Conservation (phyloP, 257 asterid genomes). For the Rehmannia glutinosa region DNA sequence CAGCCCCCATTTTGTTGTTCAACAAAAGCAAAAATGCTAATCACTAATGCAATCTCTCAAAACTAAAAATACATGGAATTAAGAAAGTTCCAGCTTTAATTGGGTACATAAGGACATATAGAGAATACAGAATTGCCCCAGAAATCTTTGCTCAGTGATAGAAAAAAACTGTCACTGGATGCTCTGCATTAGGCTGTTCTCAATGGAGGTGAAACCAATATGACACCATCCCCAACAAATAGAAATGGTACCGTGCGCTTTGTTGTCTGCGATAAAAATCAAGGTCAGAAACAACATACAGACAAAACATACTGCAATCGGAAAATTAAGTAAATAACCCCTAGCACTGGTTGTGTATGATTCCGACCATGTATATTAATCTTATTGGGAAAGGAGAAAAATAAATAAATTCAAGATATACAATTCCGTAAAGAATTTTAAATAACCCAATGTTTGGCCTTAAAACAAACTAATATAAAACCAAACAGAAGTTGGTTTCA, state of each 20-base stretch:
- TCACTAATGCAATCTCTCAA: background rate
- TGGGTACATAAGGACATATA: background rate
- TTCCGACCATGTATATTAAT: too few species aligned
- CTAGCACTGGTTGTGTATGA: too few species aligned
- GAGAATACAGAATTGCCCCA: conserved; percentile 1
- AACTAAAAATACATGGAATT: background rate
- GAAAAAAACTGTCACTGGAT: background rate
- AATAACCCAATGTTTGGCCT: too few species aligned
- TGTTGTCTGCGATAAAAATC: conserved; percentile 44
- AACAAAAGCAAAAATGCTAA: too few species aligned
- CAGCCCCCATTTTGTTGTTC: too few species aligned
- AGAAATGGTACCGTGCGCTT: conserved; percentile 63
- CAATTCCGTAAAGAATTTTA: too few species aligned
- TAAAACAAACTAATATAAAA: too few species aligned
- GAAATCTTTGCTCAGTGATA: background rate
- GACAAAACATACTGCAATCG: background rate
- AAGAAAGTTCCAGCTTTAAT: background rate
- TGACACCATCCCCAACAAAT: conserved; percentile 86
- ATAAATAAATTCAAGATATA: too few species aligned
- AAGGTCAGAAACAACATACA: background rate
- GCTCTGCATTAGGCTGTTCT: conserved; percentile 50
- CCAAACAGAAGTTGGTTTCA: too few species aligned
- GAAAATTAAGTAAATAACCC: too few species aligned
- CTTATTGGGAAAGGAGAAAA: too few species aligned
- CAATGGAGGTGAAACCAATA: conserved; percentile 77